Evolutionary conservation across 768 basidiomycete genomes (phyloP).

Genomic region (Lepiota venenata): DNA sequence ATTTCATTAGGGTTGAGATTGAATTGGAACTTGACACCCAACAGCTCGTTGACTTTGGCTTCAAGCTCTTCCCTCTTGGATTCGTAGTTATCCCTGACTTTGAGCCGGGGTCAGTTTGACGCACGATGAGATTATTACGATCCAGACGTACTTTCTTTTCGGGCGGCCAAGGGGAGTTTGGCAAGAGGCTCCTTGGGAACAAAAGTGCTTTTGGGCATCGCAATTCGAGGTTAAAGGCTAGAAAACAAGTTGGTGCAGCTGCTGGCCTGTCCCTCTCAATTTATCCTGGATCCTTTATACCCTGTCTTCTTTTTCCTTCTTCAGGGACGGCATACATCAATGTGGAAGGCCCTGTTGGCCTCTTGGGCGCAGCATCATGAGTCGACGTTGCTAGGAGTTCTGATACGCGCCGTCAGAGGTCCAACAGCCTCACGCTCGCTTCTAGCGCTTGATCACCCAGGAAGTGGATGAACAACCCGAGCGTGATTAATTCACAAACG

Average conservation of each 20-base stretch:
- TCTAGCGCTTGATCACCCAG: not conserved
- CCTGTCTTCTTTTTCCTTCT: not conserved
- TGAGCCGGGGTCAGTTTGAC: not conserved
- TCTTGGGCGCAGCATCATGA: not conserved
- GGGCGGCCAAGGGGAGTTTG: constrained; percentile 32
- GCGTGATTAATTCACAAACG: too few relatives aligned
- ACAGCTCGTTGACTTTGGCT: constrained; percentile 23
- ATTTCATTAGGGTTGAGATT: constrained; percentile 33
- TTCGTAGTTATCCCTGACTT: constrained; percentile 39
- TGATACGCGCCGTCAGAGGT: not conserved
- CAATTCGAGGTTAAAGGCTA: not conserved
- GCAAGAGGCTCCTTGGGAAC: constrained; percentile 30
- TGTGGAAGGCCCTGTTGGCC: not conserved
- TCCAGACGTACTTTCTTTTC: constrained; percentile 30
- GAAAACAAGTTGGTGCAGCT: not conserved
- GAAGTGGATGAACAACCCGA: not conserved
- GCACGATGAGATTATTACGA: not conserved
- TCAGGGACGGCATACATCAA: not conserved
- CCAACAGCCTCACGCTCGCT: not conserved
- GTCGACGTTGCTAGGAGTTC: not conserved
- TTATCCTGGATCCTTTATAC: too few relatives aligned
- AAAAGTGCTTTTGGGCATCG: constrained; percentile 20
- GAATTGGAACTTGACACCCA: constrained; percentile 26
- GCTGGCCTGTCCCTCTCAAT: not conserved
- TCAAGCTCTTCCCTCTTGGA: constrained; percentile 31